These are phyloP conservation scores for Pyricularia sp. DNA, from an alignment of 2,329 filamentous ascomycete genomes.

Conservation along the genomic window DNA sequence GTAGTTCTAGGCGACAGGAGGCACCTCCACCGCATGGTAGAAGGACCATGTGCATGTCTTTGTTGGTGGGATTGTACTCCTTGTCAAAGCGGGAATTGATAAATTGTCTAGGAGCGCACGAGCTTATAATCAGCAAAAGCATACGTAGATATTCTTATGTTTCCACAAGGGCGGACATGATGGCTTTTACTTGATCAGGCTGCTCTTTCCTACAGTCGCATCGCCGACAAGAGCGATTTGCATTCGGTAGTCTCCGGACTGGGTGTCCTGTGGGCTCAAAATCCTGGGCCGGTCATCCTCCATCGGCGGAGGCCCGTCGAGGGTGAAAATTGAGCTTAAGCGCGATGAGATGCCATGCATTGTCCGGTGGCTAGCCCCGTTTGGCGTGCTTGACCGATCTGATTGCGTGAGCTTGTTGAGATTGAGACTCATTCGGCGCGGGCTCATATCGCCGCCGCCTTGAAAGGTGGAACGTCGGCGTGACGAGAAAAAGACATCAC, in stretches of 20 bases:
- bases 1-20: slow-evolving; percentile 2
- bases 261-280: not conserved
- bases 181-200: slow-evolving; percentile 2
- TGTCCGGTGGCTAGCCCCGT: not conserved
- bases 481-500: not conserved
- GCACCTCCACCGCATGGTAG: not conserved
- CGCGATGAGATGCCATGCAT: not conserved
- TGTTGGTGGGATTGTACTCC: slow-evolving; percentile 5
- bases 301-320: not conserved
- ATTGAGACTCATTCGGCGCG: not conserved
- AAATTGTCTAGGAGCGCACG: not conserved
- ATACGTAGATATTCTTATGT: not conserved
- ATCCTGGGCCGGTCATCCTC: not conserved
- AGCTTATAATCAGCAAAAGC: not conserved
- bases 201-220: slow-evolving; percentile 3
- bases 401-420: not conserved
- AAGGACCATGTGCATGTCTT: not conserved
- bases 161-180: not conserved
- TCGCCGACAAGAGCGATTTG: slow-evolving; percentile 2
- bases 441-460: not conserved
- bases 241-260: slow-evolving; percentile 2
- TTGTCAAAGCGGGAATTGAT: not conserved
- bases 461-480: not conserved
- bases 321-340: not conserved
- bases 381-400: not conserved